A percentile compares a stretch with the other conserved stretches of the same genome.
Conservation (phyloP, 139 green algal genomes). For the Chlorella sp. region DNA sequence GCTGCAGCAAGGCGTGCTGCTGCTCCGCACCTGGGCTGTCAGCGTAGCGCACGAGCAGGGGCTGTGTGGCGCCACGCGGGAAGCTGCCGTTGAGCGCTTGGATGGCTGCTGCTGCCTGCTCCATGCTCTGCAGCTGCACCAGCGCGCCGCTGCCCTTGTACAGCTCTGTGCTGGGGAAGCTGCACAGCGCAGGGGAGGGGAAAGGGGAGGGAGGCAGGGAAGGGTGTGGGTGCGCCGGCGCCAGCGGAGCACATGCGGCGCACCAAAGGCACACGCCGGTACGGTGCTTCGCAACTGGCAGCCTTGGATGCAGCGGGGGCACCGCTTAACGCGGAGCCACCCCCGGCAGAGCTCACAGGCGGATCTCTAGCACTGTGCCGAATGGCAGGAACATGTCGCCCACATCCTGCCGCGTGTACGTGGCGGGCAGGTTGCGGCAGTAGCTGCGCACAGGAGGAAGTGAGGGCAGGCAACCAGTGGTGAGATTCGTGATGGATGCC, state of each 20-base stretch:
- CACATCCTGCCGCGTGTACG: constrained; percentile 15
- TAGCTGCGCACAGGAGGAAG: constrained; percentile 15
- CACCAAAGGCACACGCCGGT: not conserved
- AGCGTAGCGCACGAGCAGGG: constrained; percentile 64
- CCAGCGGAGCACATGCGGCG: not conserved
- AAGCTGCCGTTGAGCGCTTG: constrained; percentile 59
- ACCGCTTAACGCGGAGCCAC: not conserved
- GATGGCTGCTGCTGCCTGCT: constrained; percentile 63
- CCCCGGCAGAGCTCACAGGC: constrained; percentile 12
- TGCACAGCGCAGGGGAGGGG: not conserved
- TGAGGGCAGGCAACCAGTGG: no score
- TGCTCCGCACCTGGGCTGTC: constrained; percentile 23
- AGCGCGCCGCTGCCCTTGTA: constrained; percentile 56
- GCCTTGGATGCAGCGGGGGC: not conserved
- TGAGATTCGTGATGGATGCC: no score
- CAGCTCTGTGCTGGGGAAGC: constrained; percentile 43
- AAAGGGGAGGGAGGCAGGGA: not conserved
- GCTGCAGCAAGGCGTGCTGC: no score
- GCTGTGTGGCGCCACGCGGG: constrained; percentile 44
- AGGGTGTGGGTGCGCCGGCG: not conserved
- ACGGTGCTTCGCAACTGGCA: not conserved
- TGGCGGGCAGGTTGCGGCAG: constrained; percentile 24
- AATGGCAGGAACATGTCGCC: constrained; percentile 25
- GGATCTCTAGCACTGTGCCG: constrained; percentile 19
- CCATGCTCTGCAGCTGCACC: constrained; percentile 61